These are phyloP conservation scores for Calonectria hongkongensis DNA, from an alignment of 2,329 filamentous ascomycete genomes.

Conservation along the genomic window DNA sequence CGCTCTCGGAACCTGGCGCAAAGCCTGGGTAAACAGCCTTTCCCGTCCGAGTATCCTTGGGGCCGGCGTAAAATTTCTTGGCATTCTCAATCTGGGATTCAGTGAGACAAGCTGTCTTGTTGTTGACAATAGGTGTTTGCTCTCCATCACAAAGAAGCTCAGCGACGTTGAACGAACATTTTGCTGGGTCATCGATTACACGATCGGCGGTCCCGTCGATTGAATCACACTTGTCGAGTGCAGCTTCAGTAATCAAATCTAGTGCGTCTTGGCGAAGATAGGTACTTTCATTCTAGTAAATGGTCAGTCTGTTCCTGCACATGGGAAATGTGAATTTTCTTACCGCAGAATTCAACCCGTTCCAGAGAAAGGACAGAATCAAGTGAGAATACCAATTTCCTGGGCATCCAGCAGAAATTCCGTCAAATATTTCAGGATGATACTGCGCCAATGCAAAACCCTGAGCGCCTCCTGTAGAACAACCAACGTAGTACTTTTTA, in stretches of 20 bases:
- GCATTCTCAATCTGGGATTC: neutral
- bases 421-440: constrained; percentile 34
- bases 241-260: constrained; percentile 24
- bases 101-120: constrained; percentile 17
- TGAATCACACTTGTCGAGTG: constrained; percentile 28
- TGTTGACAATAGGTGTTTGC: neutral
- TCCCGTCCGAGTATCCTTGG: neutral
- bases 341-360: constrained; percentile 18
- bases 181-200: constrained; percentile 16
- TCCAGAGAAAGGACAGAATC: constrained; percentile 29
- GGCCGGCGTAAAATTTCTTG: constrained; percentile 11
- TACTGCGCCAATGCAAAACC: constrained; percentile 29
- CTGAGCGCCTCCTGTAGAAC: constrained; percentile 36
- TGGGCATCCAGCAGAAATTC: constrained; percentile 29
- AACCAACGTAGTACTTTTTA: constrained; percentile 29
- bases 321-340: neutral
- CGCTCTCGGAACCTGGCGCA: constrained; percentile 18
- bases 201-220: constrained; percentile 19
- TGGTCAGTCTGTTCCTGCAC: neutral
- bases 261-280: constrained; percentile 25
- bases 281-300: neutral
- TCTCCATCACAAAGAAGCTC: neutral
- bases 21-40: constrained; percentile 22
- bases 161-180: constrained; percentile 14
- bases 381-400: constrained; percentile 36